phyloP scores from a whole-genome alignment of 2,329 filamentous ascomycete species.

The Aureobasidium sp. region DNA sequence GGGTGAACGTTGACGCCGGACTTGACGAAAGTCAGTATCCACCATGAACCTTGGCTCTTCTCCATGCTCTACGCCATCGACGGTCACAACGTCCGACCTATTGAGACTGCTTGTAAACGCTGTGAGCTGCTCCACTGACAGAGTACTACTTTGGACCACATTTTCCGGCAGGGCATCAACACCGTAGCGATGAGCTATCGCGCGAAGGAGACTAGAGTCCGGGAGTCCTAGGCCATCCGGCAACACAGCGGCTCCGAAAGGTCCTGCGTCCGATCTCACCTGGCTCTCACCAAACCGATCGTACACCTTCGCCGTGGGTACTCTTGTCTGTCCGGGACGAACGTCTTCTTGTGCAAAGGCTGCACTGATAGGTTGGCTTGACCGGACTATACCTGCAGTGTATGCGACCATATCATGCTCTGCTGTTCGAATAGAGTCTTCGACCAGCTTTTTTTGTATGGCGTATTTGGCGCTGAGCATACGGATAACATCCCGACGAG shows the following conservation, averaged over 20 bases:
- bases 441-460: constrained; percentile 80
- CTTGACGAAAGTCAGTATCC: background rate
- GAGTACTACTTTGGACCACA: background rate
- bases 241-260: constrained; percentile 5
- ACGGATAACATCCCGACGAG: constrained; percentile 79
- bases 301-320: constrained; percentile 24
- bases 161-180: constrained; percentile 28
- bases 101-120: background rate
- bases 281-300: constrained; percentile 25
- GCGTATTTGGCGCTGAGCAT: constrained; percentile 91
- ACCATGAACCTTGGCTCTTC: background rate
- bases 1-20: background rate
- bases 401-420: constrained; percentile 47
- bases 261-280: constrained; percentile 6
- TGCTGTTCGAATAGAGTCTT: constrained; percentile 68
- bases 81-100: background rate
- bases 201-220: background rate
- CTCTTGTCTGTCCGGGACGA: constrained; percentile 20
- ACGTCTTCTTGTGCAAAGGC: constrained; percentile 32
- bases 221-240: constrained; percentile 7
- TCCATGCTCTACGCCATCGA: background rate
- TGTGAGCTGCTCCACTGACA: background rate
- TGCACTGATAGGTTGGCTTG: constrained; percentile 38
- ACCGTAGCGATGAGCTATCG: background rate
- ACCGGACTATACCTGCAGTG: constrained; percentile 30